Evolutionary conservation across 2,329 filamentous ascomycete genomes (phyloP), one percentile per base, ranked within the genome.

Genomic region (Colletotrichum sp.): DNA sequence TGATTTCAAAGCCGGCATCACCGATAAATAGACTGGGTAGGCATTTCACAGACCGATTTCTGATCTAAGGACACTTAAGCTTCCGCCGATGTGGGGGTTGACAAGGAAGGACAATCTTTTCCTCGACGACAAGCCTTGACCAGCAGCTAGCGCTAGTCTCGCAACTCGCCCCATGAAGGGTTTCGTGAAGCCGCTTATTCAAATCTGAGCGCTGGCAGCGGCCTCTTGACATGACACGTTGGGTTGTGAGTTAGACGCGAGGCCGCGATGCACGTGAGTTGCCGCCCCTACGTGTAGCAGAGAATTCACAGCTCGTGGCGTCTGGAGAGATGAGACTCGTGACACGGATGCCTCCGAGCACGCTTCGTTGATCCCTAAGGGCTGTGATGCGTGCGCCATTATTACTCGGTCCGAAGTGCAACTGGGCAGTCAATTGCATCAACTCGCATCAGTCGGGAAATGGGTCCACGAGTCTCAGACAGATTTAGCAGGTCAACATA

Each of bases 311-410:
- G 16, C 39, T 10, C 8, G 8, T 44, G 5, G 0, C 18, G 18
- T 44, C 5, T 44, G 39, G 39, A 18, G 39, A 10, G 39, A 44
- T 18, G 16, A 44, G 39, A n/a, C 16, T 1, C 8, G 0, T 0
- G 39, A 44, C 18, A 44, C 39, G 8, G 39, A n/a, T 44, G 16
- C 18, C 18, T 44, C 39, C 18, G 16, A 44, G 39, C 18, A 18
- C 39, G 36, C 36, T 44, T 44, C 8, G 8, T 44, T 44, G 16
- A 44, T 9, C 8, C 1, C 36, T n/a, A 18, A 44, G 16, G 16
- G 16, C 34, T 44, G 36, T n/a, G 0, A 44, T 16, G 8, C 1
- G 5, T 18, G 16, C 36, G 5, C 5, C 0, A 9, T 44, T 9
- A 44, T 44, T n/a, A 8, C 36, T 44, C 36, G 36, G 36, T 44